These are phyloP conservation scores for Boletus sensibilis DNA, from an alignment of 768 basidiomycete genomes.

Conservation along the genomic window DNA sequence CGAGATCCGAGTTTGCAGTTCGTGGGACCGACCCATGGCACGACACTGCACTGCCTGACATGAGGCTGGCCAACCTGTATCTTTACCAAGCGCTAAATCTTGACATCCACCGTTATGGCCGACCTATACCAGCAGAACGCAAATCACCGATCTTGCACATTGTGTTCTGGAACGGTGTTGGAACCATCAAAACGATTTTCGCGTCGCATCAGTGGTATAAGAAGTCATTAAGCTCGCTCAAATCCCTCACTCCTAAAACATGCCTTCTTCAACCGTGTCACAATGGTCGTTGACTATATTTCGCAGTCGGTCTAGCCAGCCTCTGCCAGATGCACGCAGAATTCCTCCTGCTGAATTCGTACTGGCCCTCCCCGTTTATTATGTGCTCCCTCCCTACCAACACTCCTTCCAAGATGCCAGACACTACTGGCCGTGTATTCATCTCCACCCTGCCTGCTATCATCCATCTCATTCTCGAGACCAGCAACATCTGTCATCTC, in stretches of 20 bases:
- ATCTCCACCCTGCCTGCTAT: no score
- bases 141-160: neutral
- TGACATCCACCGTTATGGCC: neutral
- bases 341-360: neutral
- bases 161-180: no score
- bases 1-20: neutral
- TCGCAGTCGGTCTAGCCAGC: neutral
- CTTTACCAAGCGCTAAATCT: neutral
- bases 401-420: neutral
- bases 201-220: neutral
- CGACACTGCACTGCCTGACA: neutral
- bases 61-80: conserved; percentile 3
- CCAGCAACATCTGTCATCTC: neutral
- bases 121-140: neutral
- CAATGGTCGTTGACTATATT: neutral
- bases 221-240: neutral
- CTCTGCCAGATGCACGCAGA: no score
- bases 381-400: neutral
- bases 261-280: neutral
- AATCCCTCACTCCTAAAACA: neutral
- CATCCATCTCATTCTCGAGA: neutral
- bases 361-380: neutral
- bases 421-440: neutral
- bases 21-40: neutral
- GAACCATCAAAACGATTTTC: neutral